Base-by-base conservation (phyloP, 495 filamentous ascomycete species). In the Tetracladium marchalianum region DNA sequence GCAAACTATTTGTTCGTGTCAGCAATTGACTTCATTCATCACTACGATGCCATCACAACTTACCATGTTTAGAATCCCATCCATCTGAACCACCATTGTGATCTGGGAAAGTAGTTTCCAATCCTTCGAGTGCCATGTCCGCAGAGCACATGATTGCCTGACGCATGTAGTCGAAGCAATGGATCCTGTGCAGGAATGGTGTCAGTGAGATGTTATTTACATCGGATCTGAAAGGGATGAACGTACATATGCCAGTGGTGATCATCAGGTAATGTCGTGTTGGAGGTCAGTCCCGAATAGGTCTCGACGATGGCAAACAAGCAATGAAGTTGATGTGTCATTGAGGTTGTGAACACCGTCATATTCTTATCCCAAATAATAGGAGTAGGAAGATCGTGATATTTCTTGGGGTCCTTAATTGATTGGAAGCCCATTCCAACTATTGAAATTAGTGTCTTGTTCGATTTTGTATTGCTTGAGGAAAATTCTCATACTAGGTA, bases 101-200 rank as follows among this genome's bases (percentile, higher is more conserved):
- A 44, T 67, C 66, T 0, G 66, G 66, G 47, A 68, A 71, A 1
- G 66, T 70, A 0, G 66, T 68, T 52, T 69, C 63, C 8, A 60
- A 57, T 1, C 63, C 63, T 51, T 71, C 68, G 8, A 71, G 53
- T 8, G 65, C 61, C 54, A 67, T 66, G 49, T 70, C 68, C 17
- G 66, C 62, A 18, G 56, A 62, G 41, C 68, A 71, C 62, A 70
- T 62, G 39, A 71, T 69, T 13, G 68, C 64, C 42, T 71, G 70
- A 11, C 68, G 57, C 63, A 71, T 65, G 44, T 70, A 70, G 47
- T 70, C 67, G 47, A 71, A 69, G 57, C 68, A 71, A 54, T 71
- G 68, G 19, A 66, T 66, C 22, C 22, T 27, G 22, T 27, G 3
- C 7, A 7, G 7, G 7, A 27, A 7, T 3, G 7, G 22, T 27